These are phyloP conservation scores for Miscanthus lutarioriparius DNA, from an alignment of 176 grass and related monocot species.

Conservation along the genomic window DNA sequence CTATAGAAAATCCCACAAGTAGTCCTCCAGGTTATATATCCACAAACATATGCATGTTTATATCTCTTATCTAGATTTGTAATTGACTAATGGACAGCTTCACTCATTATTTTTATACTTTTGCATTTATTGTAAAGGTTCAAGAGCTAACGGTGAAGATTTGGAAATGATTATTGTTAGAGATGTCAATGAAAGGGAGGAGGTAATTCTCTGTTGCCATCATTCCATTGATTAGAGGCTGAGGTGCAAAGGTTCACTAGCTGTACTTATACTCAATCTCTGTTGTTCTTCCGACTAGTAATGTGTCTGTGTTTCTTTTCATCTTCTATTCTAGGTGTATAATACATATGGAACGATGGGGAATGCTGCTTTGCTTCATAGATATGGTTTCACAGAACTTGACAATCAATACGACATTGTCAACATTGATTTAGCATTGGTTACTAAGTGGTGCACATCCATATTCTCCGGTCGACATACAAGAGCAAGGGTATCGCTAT, in stretches of 20 bases:
- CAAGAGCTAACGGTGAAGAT: slow-evolving; percentile 42
- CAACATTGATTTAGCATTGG: slow-evolving; percentile 74
- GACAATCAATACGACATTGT: slow-evolving; percentile 83
- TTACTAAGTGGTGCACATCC: slow-evolving; percentile 69
- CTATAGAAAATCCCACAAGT: slow-evolving; percentile 39
- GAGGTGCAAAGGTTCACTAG: background rate
- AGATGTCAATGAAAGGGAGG: slow-evolving; percentile 62
- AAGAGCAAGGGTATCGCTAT: slow-evolving; percentile 66
- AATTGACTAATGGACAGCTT: background rate
- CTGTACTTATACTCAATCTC: slow-evolving; percentile 3
- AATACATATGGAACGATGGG: slow-evolving; percentile 91
- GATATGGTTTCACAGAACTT: slow-evolving; percentile 91
- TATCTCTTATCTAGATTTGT: background rate
- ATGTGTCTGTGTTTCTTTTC: background rate
- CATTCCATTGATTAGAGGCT: slow-evolving; percentile 28
- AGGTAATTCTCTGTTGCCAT: slow-evolving; percentile 55
- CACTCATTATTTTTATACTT: background rate
- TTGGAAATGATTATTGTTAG: slow-evolving; percentile 91
- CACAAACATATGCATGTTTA: background rate
- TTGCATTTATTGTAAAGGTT: slow-evolving; percentile 31
- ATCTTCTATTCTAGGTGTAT: slow-evolving; percentile 60
- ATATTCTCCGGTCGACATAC: slow-evolving; percentile 51
- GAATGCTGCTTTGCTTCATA: slow-evolving; percentile 91
- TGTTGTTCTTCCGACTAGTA: background rate
- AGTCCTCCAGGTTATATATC: slow-evolving; percentile 61